Base-by-base conservation (phyloP, 1,139 yeast genomes). In the Pichia sp. region DNA sequence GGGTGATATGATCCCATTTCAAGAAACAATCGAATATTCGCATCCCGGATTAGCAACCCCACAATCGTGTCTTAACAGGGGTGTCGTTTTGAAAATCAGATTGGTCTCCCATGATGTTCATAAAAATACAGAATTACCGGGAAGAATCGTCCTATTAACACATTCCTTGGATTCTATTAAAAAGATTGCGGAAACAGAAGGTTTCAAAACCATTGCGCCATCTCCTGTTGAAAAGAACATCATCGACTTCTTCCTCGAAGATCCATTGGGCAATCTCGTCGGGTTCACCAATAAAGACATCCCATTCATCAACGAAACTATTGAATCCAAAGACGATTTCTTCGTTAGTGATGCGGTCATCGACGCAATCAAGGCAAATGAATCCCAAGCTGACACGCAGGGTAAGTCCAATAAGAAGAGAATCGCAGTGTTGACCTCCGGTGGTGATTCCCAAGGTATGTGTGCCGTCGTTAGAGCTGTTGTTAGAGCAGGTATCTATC, bases 371-470 rank as follows among this genome's bases (percentile, higher is more conserved):
- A 44, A 50, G 30, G 39, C 44, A n/a, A 34, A 46, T 17, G 31
- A 43, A 14, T 44, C 43, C 3, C 57, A 44, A 11, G 34, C 17
- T 4, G 28, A 38, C 9, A n/a, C 35, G 36, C 41, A 22, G 7
- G 34, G 21, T 15, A 38, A 38, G 18, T 32, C 30, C 9, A 18
- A 21, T 14, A 47, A 55, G 46, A 63, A 61, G 46, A 77, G 85
- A 62, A 86, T 93, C 56, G 99, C 95, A 7, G 94, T 93, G 44
- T 88, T 93, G 93, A 93, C 99, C 2, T 88, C 96, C 2, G 99
- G 99, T 58, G 99, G 99, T 65, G 99, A 91, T 68, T 90, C 98
- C 39, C 99, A 96, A 21, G 99, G 99, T 56, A 93, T 93, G 99
- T 90, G 91, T 66, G 91, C 97, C 2, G 87, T 85, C 43, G 99